Evolutionary conservation across 2,329 filamentous ascomycete genomes (phyloP).

Genomic region (Trichoderma simmonsii): DNA sequence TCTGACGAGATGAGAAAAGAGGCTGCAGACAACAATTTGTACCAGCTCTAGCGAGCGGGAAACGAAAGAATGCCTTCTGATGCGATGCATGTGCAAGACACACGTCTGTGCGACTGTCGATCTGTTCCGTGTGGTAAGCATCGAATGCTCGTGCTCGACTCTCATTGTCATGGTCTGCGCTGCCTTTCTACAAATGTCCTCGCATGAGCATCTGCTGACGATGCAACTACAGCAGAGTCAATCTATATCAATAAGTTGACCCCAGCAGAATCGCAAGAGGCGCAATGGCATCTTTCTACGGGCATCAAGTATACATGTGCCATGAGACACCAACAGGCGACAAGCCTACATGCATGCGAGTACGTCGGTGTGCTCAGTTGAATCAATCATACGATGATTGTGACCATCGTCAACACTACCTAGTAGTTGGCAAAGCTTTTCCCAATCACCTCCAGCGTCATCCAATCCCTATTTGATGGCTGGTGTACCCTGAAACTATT

Average conservation of each 20-base stretch:
- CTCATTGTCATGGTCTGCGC: background rate
- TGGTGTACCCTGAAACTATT: background rate
- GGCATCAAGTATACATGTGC: background rate
- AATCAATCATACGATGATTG: background rate
- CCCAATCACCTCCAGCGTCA: background rate
- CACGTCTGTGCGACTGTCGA: background rate
- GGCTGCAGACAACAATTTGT: background rate
- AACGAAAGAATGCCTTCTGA: background rate
- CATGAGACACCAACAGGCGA: background rate
- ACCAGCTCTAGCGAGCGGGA: background rate
- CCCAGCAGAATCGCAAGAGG: background rate
- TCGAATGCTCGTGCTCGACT: background rate
- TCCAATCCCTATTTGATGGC: background rate
- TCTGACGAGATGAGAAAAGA: background rate
- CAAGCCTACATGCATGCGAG: background rate
- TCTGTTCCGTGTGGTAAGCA: background rate
- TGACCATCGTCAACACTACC: background rate
- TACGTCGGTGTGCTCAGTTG: background rate
- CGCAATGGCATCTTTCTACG: background rate
- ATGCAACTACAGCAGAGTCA: background rate
- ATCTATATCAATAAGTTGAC: background rate
- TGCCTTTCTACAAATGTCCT: background rate
- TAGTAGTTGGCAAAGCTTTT: background rate
- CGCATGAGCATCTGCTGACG: background rate
- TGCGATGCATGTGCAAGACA: background rate